Base-by-base conservation (phyloP, 78 protist genomes). In the Isochrysis galbana region DNA sequence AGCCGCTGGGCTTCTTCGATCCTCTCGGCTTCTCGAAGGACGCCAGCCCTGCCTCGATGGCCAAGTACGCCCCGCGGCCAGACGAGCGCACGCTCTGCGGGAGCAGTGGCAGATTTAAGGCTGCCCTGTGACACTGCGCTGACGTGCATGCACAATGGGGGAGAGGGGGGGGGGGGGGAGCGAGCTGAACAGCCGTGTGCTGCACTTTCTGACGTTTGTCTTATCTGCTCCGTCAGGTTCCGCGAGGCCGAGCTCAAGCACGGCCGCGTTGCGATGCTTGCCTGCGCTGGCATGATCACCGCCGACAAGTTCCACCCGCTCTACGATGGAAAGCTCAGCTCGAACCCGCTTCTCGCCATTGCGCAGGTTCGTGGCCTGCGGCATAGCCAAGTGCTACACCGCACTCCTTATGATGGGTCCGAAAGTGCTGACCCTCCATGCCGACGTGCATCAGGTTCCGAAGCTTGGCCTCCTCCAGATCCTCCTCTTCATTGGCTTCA, bases 1-100 rank as follows among this genome's bases (percentile, higher is more conserved):
- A 36, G 55, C 88, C 88, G 7, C 88, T 80, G 39, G 88, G 88
- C 88, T 80, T 26, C 88, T 80, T 80, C 19, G 88, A 80, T 38
- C 88, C 88, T n/a, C 88, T 80, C 55, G 88, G 88, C 55, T 80
- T 44, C 88, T 25, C 88, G 39, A 80, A 80, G 88, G 38, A 44
- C 10, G 84, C 84, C 29, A 14, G 34, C 38, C 88, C 88, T 5
- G 88, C 21, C 38, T 29, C 4, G 41, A 26, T 44, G 55, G 34
- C 26, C 29, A 26, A 26, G 55, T 77, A 29, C 84, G 84, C 46
- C 72, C 61, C 61, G 61, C 29, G 14, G 61, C 61, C 61, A 14
- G 61, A 14, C 61, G 29, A 14, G 29, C 61, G 61, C 61, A 19
- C 61, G 29, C 61, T 51, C 14, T 51, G 61, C 61, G 61, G 61